Base-by-base conservation (phyloP, 1,139 yeast genomes). In the Candida freyschussii region DNA sequence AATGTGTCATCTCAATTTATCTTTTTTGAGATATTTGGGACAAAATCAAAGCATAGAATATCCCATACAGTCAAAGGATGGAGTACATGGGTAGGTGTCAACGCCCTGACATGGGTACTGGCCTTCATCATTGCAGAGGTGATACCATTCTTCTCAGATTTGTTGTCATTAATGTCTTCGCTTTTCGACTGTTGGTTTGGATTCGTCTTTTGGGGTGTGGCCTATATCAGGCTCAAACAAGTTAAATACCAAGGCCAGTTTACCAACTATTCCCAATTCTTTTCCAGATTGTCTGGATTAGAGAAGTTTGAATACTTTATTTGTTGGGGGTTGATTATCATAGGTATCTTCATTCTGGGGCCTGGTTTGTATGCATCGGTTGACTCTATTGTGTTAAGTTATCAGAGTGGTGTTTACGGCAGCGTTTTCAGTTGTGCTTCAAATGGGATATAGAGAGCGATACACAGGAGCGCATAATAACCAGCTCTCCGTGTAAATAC, bases 161-260 rank as follows among this genome's bases (percentile, higher is more conserved):
- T 75, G 44, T 60, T 75, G 28, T 65, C 78, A 6, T 59, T 75
- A 48, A 74, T 75, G 80, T 68, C 74, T n/a, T 73, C 81, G 4
- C 58, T 75, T 32, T 75, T 75, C 47, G 81, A 74, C 52, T 72
- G 79, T 50, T 75, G 78, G 76, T 75, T 75, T 47, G 81, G 81
- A 0, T 75, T 71, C 48, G 70, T 75, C 14, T 75, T 75, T 48
- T 75, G 81, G 81, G 79, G 78, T n/a, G 66, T 72, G 21, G 80
- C 81, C 0, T 75, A 55, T 52, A 63, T 74, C 49, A 65, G 65
- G 45, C 57, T 69, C 43, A 61, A 56, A 41, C 57, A 57, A 30
- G 44, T 44, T 14, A 50, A 55, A 24, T 45, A 54, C 31, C 34
- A 38, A 12, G 54, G 58, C 13, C 42, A 43, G 18, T 54, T 55